Evolutionary conservation across 495 filamentous ascomycete genomes (phyloP).

Genomic region (Xylaria cubensis): DNA sequence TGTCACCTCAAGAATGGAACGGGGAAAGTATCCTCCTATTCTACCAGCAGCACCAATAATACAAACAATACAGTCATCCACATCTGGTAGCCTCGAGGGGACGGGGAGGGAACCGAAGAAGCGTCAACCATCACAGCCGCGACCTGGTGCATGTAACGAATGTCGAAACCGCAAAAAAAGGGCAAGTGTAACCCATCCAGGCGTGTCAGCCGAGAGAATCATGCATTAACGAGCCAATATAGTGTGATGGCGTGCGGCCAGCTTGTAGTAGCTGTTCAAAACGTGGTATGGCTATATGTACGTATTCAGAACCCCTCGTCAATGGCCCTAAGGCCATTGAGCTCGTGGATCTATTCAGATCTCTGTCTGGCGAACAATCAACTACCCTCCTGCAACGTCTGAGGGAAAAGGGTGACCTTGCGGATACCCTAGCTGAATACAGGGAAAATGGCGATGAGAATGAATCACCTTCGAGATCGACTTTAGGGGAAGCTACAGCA

Average conservation of each 20-base stretch:
- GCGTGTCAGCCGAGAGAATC: background rate
- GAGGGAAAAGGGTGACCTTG: background rate
- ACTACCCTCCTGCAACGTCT: slow-evolving; percentile 13
- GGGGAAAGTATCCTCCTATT: slow-evolving; percentile 17
- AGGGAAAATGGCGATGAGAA: background rate
- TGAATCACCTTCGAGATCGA: background rate
- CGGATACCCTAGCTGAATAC: slow-evolving; percentile 3
- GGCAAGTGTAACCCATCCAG: slow-evolving; percentile 6
- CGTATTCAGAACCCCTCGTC: slow-evolving; percentile 16
- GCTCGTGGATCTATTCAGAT: slow-evolving; percentile 12
- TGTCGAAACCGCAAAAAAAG: slow-evolving; percentile 20
- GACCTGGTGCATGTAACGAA: slow-evolving; percentile 18
- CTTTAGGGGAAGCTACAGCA: too few relatives aligned
- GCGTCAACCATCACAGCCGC: slow-evolving; percentile 9
- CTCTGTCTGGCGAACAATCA: slow-evolving; percentile 11
- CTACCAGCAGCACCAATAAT: slow-evolving; percentile 6
- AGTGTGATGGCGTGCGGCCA: slow-evolving; percentile 22
- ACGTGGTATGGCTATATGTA: background rate
- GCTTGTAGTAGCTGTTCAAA: slow-evolving; percentile 13
- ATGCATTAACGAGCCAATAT: background rate
- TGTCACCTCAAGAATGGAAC: slow-evolving; percentile 9
- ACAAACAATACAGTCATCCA: background rate
- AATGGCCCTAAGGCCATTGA: slow-evolving; percentile 21
- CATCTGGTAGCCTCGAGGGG: background rate
- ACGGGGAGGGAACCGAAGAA: slow-evolving; percentile 6